These are phyloP conservation scores for Waltergamsia citrina DNA, from an alignment of 2,329 filamentous ascomycete species.

Conservation along the genomic window DNA sequence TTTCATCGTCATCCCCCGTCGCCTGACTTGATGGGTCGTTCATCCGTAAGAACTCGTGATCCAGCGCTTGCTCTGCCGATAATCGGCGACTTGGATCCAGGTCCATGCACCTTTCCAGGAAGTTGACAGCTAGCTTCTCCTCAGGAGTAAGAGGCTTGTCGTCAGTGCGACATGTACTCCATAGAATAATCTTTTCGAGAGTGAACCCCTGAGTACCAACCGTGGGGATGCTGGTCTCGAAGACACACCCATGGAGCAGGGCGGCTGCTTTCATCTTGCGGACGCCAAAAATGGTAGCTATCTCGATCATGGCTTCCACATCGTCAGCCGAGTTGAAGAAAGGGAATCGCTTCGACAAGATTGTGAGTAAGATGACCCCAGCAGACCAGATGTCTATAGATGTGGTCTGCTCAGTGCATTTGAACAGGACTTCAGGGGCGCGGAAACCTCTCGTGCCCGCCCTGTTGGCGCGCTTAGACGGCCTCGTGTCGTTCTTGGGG, in stretches of 20 bases:
- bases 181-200: slow-evolving; percentile 88
- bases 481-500: slow-evolving; percentile 81
- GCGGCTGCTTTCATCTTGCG: slow-evolving; percentile 77
- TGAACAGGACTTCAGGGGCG: slow-evolving; percentile 91
- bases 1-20: slow-evolving; percentile 39
- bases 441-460: slow-evolving; percentile 93
- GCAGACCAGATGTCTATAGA: slow-evolving; percentile 96
- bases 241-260: slow-evolving; percentile 78
- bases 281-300: slow-evolving; percentile 86
- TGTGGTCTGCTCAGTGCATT: slow-evolving; percentile 90
- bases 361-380: slow-evolving; percentile 93
- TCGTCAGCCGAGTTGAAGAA: slow-evolving; percentile 99
- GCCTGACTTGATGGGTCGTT: slow-evolving; percentile 17
- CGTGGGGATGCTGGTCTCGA: slow-evolving; percentile 88
- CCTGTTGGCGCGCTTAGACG: slow-evolving; percentile 83
- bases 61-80: slow-evolving; percentile 63
- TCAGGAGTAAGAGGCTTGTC: slow-evolving; percentile 48
- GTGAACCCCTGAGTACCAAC: slow-evolving; percentile 78
- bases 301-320: slow-evolving; percentile 94
- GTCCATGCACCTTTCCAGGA: slow-evolving; percentile 65
- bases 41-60: slow-evolving; percentile 57
- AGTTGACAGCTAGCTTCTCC: slow-evolving; percentile 64
- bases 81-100: slow-evolving; percentile 66
- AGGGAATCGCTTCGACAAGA: slow-evolving; percentile 84
- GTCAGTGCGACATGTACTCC: slow-evolving; percentile 75